phyloP scores from a whole-genome alignment of 805 yeast species.

The Zygoascus flipseniorum region DNA sequence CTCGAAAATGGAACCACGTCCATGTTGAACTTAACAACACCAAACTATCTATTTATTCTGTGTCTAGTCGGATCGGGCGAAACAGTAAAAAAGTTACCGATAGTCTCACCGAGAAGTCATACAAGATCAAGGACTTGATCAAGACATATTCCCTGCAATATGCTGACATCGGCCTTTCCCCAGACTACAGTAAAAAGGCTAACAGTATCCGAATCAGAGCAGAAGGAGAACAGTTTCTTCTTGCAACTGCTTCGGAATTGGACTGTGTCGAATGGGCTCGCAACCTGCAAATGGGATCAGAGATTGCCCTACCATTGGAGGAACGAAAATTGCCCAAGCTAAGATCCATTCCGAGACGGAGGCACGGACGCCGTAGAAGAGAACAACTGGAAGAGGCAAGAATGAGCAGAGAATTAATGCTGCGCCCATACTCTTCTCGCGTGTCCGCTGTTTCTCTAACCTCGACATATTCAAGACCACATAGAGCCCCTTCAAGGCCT shows the following conservation, averaged over 20 bases:
- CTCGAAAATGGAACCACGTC: conserved; percentile 61
- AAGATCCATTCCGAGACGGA: conserved; percentile 56
- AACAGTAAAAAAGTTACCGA: conserved; percentile 9
- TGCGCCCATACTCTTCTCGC: conserved; percentile 6
- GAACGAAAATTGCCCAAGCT: conserved; percentile 66
- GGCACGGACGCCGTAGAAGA: conserved; percentile 3
- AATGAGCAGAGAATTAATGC: conserved; percentile 2
- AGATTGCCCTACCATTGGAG: conserved; percentile 67
- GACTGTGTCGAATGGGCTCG: conserved; percentile 74
- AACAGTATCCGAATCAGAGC: conserved; percentile 66
- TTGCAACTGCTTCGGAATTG: conserved; percentile 54
- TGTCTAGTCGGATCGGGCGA: conserved; percentile 26
- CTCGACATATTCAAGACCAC: neutral
- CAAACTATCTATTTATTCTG: conserved; percentile 60
- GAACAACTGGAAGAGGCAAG: conserved; percentile 6
- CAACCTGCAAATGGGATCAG: conserved; percentile 65
- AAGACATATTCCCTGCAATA: conserved; percentile 74
- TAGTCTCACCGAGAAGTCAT: conserved; percentile 4
- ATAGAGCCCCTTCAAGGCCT: neutral
- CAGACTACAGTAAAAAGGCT: conserved; percentile 66
- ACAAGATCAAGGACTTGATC: conserved; percentile 17
- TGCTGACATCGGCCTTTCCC: conserved; percentile 76
- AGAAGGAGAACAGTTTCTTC: conserved; percentile 73
- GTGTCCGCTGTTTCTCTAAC: neutral
- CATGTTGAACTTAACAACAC: conserved; percentile 78